Conservation (phyloP, 148 eudicot species). For the Spergularia marina region DNA sequence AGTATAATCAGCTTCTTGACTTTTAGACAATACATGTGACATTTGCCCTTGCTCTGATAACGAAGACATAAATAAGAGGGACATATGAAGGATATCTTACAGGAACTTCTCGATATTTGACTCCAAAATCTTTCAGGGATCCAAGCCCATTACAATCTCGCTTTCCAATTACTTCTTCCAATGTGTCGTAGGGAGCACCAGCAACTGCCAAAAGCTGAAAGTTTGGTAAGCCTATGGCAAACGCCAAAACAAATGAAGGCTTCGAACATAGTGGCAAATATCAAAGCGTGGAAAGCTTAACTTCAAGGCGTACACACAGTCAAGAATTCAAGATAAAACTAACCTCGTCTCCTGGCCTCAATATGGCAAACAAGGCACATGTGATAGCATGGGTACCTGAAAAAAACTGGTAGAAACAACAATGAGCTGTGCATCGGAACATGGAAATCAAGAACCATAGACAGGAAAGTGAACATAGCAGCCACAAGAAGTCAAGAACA, state of each 20-base stretch:
- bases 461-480: not conserved
- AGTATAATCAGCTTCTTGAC: slow-evolving; percentile 2
- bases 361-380: slow-evolving; percentile 90
- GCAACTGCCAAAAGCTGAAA: slow-evolving; percentile 96
- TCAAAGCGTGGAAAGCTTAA: not conserved
- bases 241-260: not conserved
- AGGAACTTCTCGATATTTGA: slow-evolving; percentile 74
- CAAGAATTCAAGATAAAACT: slow-evolving; percentile 7
- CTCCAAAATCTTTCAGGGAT: slow-evolving; percentile 81
- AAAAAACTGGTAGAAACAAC: slow-evolving; percentile 62
- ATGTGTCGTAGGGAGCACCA: slow-evolving; percentile 94
- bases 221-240: slow-evolving; percentile 25
- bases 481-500: slow-evolving; percentile 1
- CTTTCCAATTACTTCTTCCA: slow-evolving; percentile 96
- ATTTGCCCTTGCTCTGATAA: not conserved
- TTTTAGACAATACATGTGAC: not conserved
- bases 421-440: not conserved
- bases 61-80: not conserved
- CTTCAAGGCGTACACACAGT: not conserved
- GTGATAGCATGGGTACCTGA: slow-evolving; percentile 99
- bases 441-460: not conserved
- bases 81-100: slow-evolving; percentile 36
- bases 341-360: slow-evolving; percentile 96
- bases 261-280: not conserved
- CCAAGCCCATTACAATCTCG: slow-evolving; percentile 78